Evolutionary conservation across 164 flowering plant species (phyloP), one percentile per base, ranked within the genome.

Genomic region (Chloranthus sessilifolius): DNA sequence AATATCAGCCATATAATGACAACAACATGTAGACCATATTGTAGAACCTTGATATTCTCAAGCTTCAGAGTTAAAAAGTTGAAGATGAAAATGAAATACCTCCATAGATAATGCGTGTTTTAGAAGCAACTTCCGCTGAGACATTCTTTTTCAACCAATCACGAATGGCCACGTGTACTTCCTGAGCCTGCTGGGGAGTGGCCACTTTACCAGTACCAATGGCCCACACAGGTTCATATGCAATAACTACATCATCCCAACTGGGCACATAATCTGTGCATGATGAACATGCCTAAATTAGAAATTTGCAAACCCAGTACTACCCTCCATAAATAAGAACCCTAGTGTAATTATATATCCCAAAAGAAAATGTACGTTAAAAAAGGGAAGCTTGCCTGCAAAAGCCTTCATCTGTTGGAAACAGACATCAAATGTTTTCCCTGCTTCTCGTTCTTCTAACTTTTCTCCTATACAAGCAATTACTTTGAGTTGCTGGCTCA

Each of bases 131-230:
- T 64, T 82, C 91, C 21, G 72, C 77, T 7, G 96, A 92, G 44
- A 88, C 82, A 61, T 92, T 85, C 70, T 76, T 83, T 61, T 74
- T 84, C 30, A 92, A 88, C 96, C 95, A 92, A 65, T 83, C 96
- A 46, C 99, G 94, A 56, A 82, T 69, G 57, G 96, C 95, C 47
- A 64, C 85, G 69, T 92, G 99, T 46, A 92, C 99, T 69, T 88
- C 96, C 68, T 92, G 96, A 38, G 99, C 99, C 65, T 88, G 99
- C 67, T 67, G 64, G 1, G 96, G 95, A 38, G 84, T 41, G 47
- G 99, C 95, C 52, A 92, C 96, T 68, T 88, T 88, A 58, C 95
- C 96, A 40, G 99, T 92, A 53, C 95, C 99, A 59, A 92, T 92
- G 44, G 99, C 96, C 96, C 96, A 92, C 17, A 86, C 95, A 52